Evolutionary conservation across 495 filamentous ascomycete species (phyloP), one percentile per base, ranked within the genome.

Genomic region (Hyaloscypha finlandica): DNA sequence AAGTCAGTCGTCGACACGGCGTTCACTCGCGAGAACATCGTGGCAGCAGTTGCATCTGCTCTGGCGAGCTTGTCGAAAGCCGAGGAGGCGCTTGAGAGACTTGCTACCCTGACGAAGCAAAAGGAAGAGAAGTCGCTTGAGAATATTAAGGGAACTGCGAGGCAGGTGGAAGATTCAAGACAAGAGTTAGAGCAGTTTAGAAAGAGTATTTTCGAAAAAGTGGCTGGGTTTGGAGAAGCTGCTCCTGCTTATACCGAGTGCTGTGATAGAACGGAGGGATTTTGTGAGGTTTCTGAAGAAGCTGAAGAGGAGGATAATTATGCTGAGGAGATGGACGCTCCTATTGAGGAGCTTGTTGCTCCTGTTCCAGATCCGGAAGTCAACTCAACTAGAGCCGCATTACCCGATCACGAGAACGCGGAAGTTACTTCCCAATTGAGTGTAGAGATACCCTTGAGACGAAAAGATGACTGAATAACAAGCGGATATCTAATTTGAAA

Each of bases 191-290:
- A 60, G 30, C 58, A 60, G 14, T 19, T 60, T 9, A 37, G 58
- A 32, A 14, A 37, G 19, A 30, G 58, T 9, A 60, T 60, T 16
- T 60, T 60, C 33, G 58, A 60, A 16, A 60, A 22, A 25, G 58
- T 60, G 58, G 58, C 58, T 6, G 58, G 58, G 30, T 60, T 60
- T 60, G 58, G 58, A 14, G 30, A 60, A 22, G 58, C 58, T 35
- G 58, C 58, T 19, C 58, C 58, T n/a, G 30, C 58, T 4, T 60
- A 60, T 25, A 60, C 4, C 8, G 58, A 60, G 58, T 60, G 58
- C 31, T 60, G 58, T 39, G 58, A 60, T 39, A 14, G 58, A n/a
- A 16, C 31, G 20, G 58, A 60, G 4, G 14, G 6, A 4, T 60
- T 37, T 39, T 60, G 58, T 60, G 35, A 19, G 5, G 32, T 60